Evolutionary conservation across 805 yeast genomes (phyloP), one percentile per base, ranked within the genome.

Genomic region (Lipomyces mesembrius): DNA sequence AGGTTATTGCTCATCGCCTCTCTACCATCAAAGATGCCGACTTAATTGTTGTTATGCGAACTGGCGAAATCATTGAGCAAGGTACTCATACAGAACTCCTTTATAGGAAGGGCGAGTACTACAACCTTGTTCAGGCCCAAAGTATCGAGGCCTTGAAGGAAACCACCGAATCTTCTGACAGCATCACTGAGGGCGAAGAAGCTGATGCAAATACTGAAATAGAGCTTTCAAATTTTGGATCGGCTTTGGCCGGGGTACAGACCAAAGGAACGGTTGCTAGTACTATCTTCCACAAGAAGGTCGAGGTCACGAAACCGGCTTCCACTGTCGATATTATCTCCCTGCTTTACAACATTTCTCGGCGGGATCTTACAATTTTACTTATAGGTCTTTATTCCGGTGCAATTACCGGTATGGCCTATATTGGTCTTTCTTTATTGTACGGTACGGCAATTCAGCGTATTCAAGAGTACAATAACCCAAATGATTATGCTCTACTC

Each of bases 1-100:
- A 84, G 80, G 79, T 81, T 67, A 84, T 84, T 68, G 87, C 87
- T 11, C 87, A 84, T 71, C 75, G 87, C 61, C 76, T 84, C 63
- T 79, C 84, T 0, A 84, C 87, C 1, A 83, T 84, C 55, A 79
- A 78, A 66, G 83, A 83, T 68, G 84, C 86, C 68, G 83, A 82
- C 59, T 70, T 83, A 58, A 78, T 84, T 2, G 78, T 84, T 60
- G 86, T 84, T 11, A 75, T 84, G 64, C 64, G 71, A 4, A 75
- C 75, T 25, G 82, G 85, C 7, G 83, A 79, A 63, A 84, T 83
- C 65, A 83, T 76, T 14, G 82, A 80, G 67, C 76, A 74, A 61
- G 82, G 82, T 11, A 69, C 71, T 9, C 81, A 78, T 62, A 71
- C 73, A 7, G 76, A 75, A 52, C 71, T 80, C 37, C 37, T 76